These are phyloP conservation scores for Pseudonitzschia delicatissima DNA, from an alignment of 108 stramenopile species.

Conservation along the genomic window DNA sequence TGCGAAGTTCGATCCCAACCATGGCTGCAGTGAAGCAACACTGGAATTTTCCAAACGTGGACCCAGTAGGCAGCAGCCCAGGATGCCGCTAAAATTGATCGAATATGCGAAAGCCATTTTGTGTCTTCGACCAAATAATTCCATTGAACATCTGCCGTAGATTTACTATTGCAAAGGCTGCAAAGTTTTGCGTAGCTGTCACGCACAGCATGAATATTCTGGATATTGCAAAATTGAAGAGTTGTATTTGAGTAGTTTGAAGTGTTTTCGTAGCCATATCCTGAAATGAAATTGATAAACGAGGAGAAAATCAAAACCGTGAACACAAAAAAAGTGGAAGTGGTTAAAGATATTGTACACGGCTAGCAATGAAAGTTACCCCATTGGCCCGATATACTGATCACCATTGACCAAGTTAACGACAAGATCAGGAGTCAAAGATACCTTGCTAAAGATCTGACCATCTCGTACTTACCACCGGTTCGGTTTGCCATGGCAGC, in stretches of 20 bases:
- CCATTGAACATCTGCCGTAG: conserved; percentile 60
- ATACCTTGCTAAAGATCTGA: background rate
- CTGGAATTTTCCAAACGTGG: conserved; percentile 82
- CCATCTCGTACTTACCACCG: conserved; percentile 29
- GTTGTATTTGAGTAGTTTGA: conserved; percentile 77
- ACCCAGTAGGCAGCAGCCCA: conserved; percentile 87
- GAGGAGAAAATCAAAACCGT: background rate
- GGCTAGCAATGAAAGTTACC: background rate
- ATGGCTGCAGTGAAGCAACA: conserved; percentile 96
- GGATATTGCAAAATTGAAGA: conserved; percentile 82
- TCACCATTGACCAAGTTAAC: too few species aligned
- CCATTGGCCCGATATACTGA: too few species aligned
- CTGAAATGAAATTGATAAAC: conserved; percentile 21
- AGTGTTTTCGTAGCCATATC: conserved; percentile 90
- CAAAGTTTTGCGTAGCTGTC: conserved; percentile 78
- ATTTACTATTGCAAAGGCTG: conserved; percentile 50
- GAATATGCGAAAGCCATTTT: conserved; percentile 88
- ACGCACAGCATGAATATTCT: conserved; percentile 87
- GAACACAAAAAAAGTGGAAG: background rate
- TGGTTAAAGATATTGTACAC: background rate
- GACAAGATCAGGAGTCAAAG: background rate
- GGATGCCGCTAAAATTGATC: conserved; percentile 82
- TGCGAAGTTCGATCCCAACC: conserved; percentile 99
- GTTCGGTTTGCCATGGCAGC: conserved; percentile 88
- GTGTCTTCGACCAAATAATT: conserved; percentile 83